A percentile compares a stretch with the other conserved stretches of the same genome.
Evolutionary conservation across 768 basidiomycete genomes (phyloP).

Genomic region (Psilocybe cyanescens): DNA sequence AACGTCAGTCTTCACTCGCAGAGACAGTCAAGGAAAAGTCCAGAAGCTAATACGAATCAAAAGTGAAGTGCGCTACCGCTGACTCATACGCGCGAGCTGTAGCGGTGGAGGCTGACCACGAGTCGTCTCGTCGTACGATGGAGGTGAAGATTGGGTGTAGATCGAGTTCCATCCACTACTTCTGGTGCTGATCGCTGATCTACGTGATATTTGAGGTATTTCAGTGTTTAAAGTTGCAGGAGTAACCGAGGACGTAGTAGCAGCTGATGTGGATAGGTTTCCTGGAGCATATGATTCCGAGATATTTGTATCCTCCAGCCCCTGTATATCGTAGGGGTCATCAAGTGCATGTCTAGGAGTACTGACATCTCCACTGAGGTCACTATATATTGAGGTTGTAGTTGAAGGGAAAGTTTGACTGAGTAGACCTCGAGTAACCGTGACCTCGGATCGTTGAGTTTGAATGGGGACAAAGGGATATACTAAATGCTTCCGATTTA

Average conservation of each 20-base stretch:
- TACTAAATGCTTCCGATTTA: neutral
- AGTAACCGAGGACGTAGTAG: neutral
- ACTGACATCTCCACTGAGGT: neutral
- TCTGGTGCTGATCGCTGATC: neutral
- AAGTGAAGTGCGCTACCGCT: neutral
- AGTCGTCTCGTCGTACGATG: conserved; percentile 19
- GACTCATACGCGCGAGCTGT: neutral
- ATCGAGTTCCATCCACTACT: neutral
- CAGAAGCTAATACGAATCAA: neutral
- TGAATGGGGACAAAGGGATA: conserved; percentile 2
- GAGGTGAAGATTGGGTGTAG: conserved; percentile 3
- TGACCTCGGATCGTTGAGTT: neutral
- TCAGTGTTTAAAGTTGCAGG: neutral
- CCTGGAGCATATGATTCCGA: neutral
- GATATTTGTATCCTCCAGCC: neutral
- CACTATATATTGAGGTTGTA: neutral
- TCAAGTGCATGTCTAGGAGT: neutral
- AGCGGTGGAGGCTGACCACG: conserved; percentile 3
- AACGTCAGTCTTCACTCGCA: no score
- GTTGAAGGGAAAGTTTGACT: neutral
- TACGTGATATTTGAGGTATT: neutral
- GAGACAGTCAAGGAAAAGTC: no score
- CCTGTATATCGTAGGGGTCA: neutral
- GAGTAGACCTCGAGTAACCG: neutral
- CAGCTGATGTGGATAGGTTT: neutral